These are phyloP conservation scores for Penicillium glabrum DNA, from an alignment of 2,329 filamentous ascomycete genomes.

Conservation along the genomic window DNA sequence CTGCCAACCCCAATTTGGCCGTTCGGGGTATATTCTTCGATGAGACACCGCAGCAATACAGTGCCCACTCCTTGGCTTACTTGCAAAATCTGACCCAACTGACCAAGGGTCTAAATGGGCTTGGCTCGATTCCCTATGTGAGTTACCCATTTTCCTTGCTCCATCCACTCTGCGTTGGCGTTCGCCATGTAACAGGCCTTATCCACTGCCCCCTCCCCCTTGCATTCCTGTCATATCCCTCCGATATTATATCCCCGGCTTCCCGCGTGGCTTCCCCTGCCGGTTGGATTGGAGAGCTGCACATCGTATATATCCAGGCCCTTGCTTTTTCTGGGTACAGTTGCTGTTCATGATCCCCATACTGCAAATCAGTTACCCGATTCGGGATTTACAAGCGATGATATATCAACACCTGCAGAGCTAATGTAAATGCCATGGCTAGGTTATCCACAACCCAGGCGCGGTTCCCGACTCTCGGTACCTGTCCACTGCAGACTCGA, in stretches of 20 bases:
- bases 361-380: background rate
- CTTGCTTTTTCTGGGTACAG: background rate
- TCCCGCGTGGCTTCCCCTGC: background rate
- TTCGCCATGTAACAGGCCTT: background rate
- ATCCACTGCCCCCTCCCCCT: background rate
- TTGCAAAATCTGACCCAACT: constrained; percentile 33
- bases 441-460: constrained; percentile 50
- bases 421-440: constrained; percentile 11
- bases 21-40: constrained; percentile 53
- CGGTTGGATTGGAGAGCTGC: background rate
- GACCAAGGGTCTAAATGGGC: constrained; percentile 30
- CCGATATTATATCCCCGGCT: background rate
- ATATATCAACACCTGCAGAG: background rate
- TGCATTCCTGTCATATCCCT: background rate
- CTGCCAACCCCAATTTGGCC: constrained; percentile 37
- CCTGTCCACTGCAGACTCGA: constrained; percentile 43
- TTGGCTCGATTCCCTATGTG: constrained; percentile 41
- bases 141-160: constrained; percentile 19
- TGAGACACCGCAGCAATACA: constrained; percentile 45
- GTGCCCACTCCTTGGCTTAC: constrained; percentile 30
- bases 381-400: constrained; percentile 2
- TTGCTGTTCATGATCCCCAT: background rate
- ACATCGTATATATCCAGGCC: background rate
- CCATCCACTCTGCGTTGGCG: background rate
- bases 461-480: constrained; percentile 43